phyloP scores from a whole-genome alignment of 495 filamentous ascomycete genomes.

The Talaromyces ruber region DNA sequence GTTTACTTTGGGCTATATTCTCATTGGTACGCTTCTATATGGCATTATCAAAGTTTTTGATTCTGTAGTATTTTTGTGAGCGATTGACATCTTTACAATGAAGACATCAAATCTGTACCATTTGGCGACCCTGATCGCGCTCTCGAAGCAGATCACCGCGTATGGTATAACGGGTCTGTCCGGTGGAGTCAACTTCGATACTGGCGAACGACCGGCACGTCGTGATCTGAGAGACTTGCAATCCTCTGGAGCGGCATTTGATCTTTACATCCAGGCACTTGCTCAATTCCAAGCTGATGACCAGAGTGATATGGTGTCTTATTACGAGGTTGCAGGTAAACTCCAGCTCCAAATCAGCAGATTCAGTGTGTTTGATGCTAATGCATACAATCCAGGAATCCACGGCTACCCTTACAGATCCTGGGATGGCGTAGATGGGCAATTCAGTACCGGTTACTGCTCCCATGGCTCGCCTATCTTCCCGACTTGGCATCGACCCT shows the following conservation, averaged over 20 bases:
- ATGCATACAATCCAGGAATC: slow-evolving; percentile 12
- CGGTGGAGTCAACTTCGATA: slow-evolving; percentile 12
- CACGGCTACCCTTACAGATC: slow-evolving; percentile 19
- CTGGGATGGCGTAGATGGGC: slow-evolving; percentile 20
- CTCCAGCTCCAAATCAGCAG: background rate
- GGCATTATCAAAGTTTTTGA: background rate
- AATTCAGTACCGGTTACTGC: slow-evolving; percentile 13
- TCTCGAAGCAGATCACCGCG: background rate
- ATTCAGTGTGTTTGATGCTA: background rate
- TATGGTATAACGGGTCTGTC: slow-evolving; percentile 14
- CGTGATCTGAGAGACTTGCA: slow-evolving; percentile 15
- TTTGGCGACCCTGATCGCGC: background rate
- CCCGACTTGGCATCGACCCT: slow-evolving; percentile 39
- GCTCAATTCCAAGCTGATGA: slow-evolving; percentile 14
- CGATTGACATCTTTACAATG: background rate
- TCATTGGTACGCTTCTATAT: background rate
- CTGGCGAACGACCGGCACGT: slow-evolving; percentile 15
- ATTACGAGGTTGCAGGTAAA: slow-evolving; percentile 17
- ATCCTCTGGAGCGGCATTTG: slow-evolving; percentile 17
- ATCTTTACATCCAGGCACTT: slow-evolving; percentile 23
- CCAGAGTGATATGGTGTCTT: slow-evolving; percentile 15
- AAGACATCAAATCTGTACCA: background rate
- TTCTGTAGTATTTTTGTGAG: background rate
- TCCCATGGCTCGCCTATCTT: slow-evolving; percentile 31
- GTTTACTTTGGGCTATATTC: background rate